A percentile compares a stretch with the other conserved stretches of the same genome.
These are phyloP conservation scores for Suhomyces maxii DNA, from an alignment of 1,139 yeast species.

Conservation along the genomic window DNA sequence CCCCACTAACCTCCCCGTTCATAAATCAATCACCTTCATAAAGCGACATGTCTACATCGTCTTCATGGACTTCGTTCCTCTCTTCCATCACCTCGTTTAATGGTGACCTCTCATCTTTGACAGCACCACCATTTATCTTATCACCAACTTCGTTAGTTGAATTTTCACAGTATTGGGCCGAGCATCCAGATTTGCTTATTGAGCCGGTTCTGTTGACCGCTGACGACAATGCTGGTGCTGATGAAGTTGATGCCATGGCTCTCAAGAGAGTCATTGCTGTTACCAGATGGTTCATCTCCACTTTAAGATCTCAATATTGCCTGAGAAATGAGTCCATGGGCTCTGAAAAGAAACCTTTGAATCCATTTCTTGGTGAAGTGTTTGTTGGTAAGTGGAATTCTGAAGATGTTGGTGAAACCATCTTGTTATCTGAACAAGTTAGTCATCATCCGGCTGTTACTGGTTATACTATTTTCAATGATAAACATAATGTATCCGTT, in stretches of 20 bases:
- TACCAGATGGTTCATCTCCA: constrained; percentile 86
- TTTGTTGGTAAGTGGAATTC: constrained; percentile 82
- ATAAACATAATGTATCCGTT: constrained; percentile 61
- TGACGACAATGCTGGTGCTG: constrained; percentile 23
- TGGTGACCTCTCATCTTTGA: constrained; percentile 88
- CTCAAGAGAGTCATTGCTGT: constrained; percentile 73
- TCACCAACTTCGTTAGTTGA: constrained; percentile 88
- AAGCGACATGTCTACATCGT: constrained; percentile 27
- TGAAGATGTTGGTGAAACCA: constrained; percentile 63
- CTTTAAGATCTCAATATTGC: constrained; percentile 90
- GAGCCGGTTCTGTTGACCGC: constrained; percentile 54
- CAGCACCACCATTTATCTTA: constrained; percentile 97
- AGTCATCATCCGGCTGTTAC: constrained; percentile 96
- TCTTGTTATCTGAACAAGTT: constrained; percentile 84
- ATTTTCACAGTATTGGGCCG: constrained; percentile 92
- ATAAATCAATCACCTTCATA: constrained; percentile 1
- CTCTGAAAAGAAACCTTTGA: constrained; percentile 90
- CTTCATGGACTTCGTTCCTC: constrained; percentile 82
- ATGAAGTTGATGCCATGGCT: constrained; percentile 51
- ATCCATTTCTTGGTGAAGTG: constrained; percentile 91
- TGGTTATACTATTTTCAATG: constrained; percentile 78
- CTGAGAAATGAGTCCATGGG: constrained; percentile 90
- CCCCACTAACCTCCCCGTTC: background rate
- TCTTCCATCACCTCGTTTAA: constrained; percentile 91
- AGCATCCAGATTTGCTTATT: constrained; percentile 79